phyloP scores from a whole-genome alignment of 352 stramenopile species.

The Thalassiosira livingstoniorum region DNA sequence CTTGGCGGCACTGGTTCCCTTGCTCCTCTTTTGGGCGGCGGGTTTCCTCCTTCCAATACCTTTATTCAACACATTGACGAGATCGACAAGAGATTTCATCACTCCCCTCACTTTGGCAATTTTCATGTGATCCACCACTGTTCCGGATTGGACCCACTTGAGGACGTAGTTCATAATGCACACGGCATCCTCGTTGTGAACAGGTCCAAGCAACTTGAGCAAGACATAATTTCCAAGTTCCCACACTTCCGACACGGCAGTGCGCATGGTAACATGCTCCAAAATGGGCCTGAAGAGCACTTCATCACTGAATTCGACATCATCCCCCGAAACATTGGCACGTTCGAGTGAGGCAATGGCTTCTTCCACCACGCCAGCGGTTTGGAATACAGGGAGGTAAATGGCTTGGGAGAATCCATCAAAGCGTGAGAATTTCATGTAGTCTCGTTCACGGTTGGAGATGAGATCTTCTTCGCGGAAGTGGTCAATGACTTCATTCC shows the following conservation, averaged over 20 bases:
- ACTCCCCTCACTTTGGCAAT: slow-evolving; percentile 67
- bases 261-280: slow-evolving; percentile 85
- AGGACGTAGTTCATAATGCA: slow-evolving; percentile 87
- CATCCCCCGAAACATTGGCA: slow-evolving; percentile 59
- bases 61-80: slow-evolving; percentile 80
- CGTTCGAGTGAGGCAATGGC: slow-evolving; percentile 78
- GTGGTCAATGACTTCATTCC: slow-evolving; percentile 97
- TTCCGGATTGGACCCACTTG: slow-evolving; percentile 81
- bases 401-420: slow-evolving; percentile 96
- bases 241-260: slow-evolving; percentile 95
- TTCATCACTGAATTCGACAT: slow-evolving; percentile 77
- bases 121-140: slow-evolving; percentile 73
- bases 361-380: slow-evolving; percentile 95
- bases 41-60: slow-evolving; percentile 81
- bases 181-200: slow-evolving; percentile 94
- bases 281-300: slow-evolving; percentile 84
- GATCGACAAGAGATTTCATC: slow-evolving; percentile 70
- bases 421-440: slow-evolving; percentile 96
- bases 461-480: slow-evolving; percentile 93
- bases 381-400: slow-evolving; percentile 98
- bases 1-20: slow-evolving; percentile 43
- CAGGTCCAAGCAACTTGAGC: slow-evolving; percentile 92
- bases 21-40: slow-evolving; percentile 57
- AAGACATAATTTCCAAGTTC: slow-evolving; percentile 95
- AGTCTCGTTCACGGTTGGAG: slow-evolving; percentile 86